These are phyloP conservation scores for Noccaea caerulescens DNA, from an alignment of 345 rosid genomes.

Conservation along the genomic window DNA sequence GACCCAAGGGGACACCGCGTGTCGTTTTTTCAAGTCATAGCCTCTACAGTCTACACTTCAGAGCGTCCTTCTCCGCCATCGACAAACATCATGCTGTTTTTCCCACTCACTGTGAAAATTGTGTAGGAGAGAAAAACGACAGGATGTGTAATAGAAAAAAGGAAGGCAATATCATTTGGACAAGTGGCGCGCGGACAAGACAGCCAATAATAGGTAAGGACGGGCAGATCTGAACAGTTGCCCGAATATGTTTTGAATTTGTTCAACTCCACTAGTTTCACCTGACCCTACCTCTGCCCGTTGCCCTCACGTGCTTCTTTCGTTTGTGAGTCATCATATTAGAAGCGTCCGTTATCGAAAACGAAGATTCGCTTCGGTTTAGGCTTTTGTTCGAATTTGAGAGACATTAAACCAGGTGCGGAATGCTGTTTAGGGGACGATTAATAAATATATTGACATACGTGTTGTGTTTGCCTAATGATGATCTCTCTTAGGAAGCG, in stretches of 20 bases:
- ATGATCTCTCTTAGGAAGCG: too few species aligned
- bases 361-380: constrained; percentile 27
- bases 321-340: constrained; percentile 25
- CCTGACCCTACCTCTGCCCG: constrained; percentile 34
- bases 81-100: not conserved
- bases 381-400: constrained; percentile 16
- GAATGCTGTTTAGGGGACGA: too few species aligned
- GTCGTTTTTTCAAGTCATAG: not conserved
- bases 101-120: not conserved
- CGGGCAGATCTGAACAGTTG: constrained; percentile 44
- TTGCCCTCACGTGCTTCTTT: constrained; percentile 30
- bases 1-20: not conserved
- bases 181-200: constrained; percentile 37
- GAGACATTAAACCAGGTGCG: constrained; percentile 20
- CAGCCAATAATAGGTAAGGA: constrained; percentile 32
- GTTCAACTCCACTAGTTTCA: constrained; percentile 34
- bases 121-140: constrained; percentile 8
- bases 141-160: constrained; percentile 12
- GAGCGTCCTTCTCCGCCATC: not conserved
- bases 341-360: constrained; percentile 33
- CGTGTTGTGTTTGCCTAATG: too few species aligned
- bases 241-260: constrained; percentile 33
- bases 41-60: constrained; percentile 4
- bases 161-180: constrained; percentile 16
- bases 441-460: too few species aligned